Evolutionary conservation across 495 filamentous ascomycete species (phyloP).

Genomic region (Chaetomidium leptoderma): DNA sequence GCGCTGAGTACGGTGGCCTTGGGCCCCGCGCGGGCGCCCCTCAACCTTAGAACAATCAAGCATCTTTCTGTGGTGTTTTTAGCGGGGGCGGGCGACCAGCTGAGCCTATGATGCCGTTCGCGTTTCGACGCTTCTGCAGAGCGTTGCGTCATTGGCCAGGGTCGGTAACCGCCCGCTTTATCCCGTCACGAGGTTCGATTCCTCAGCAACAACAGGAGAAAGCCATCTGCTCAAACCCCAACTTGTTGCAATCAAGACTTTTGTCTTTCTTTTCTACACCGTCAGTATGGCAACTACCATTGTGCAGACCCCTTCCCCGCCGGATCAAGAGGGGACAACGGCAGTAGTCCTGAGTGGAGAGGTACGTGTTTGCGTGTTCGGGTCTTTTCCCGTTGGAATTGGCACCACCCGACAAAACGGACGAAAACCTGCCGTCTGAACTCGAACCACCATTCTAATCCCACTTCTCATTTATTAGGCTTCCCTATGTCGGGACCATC

Average conservation of each 20-base stretch:
- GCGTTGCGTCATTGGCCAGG: constrained; percentile 2
- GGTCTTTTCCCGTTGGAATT: too few species aligned
- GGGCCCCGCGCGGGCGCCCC: too few species aligned
- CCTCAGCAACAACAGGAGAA: background rate
- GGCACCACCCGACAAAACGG: too few species aligned
- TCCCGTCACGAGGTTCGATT: background rate
- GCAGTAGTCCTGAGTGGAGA: background rate
- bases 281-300: background rate
- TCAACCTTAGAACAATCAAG: too few species aligned
- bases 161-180: background rate
- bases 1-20: too few species aligned
- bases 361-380: constrained; percentile 11
- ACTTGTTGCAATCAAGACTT: background rate
- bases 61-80: too few species aligned
- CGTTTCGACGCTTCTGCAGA: background rate
- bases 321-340: background rate
- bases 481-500: too few species aligned
- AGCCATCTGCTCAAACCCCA: background rate
- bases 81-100: too few species aligned
- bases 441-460: too few species aligned
- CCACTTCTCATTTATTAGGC: too few species aligned
- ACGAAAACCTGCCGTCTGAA: too few species aligned
- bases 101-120: background rate
- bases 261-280: background rate
- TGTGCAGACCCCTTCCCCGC: background rate